These are phyloP conservation scores for Amanita molliuscula DNA, from an alignment of 768 basidiomycete species.

Conservation along the genomic window DNA sequence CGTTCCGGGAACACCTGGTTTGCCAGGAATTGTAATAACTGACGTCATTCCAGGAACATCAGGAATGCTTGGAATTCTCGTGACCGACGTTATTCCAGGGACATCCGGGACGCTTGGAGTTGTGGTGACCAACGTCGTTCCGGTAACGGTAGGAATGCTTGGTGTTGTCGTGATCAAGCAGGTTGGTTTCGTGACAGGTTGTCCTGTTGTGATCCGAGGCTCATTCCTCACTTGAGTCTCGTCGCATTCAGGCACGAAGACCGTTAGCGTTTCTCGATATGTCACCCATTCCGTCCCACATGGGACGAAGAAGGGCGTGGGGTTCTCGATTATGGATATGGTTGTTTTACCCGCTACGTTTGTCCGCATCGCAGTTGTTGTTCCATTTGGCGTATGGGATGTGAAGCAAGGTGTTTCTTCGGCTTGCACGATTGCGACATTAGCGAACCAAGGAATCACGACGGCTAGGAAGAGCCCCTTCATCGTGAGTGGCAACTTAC, in stretches of 20 bases:
- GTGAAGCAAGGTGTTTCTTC: background rate
- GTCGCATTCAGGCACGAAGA: constrained; percentile 12
- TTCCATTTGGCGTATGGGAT: background rate
- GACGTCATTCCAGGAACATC: no score
- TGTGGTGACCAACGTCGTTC: background rate
- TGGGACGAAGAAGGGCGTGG: constrained; percentile 15
- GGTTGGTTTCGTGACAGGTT: background rate
- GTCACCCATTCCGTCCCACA: constrained; percentile 15
- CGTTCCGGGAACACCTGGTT: no score
- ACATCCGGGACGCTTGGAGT: background rate
- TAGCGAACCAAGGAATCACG: background rate
- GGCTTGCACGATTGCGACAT: background rate
- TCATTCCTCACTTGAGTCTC: constrained; percentile 15
- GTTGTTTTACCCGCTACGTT: background rate
- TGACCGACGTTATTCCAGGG: no score
- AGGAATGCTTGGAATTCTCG: no score
- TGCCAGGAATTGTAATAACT: no score
- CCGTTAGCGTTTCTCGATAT: constrained; percentile 12
- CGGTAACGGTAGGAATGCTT: background rate
- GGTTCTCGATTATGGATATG: background rate
- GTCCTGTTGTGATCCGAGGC: constrained; percentile 12
- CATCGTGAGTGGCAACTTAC: background rate
- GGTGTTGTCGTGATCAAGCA: background rate
- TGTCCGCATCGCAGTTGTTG: background rate
- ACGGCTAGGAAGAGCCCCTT: background rate